Evolutionary conservation across 139 green algal species (phyloP), one percentile per base, ranked within the genome.

Genomic region (Chlamydomonas sp.): DNA sequence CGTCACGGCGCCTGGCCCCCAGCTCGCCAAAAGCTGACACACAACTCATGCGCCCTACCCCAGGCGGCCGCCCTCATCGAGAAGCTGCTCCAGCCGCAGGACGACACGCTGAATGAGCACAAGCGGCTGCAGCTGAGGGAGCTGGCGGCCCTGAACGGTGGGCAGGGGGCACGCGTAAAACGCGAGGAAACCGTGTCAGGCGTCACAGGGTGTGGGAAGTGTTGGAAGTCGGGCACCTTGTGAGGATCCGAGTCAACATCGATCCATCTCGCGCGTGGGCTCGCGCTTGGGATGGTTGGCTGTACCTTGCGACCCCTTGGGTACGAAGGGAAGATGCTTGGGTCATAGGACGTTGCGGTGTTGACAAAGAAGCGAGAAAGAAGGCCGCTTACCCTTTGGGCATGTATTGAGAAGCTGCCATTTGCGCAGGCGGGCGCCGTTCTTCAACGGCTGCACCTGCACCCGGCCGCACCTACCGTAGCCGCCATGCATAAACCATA

Each of bases 31-130:
- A 49, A 49, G 96, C 96, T 14, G 93, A 87, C 49, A 12, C 17
- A 17, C 75, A 63, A 75, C 80, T 68, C n/a, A 9, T 49, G 31
- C 31, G 31, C 31, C 31, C 31, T 49, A 49, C 61, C 66, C 31
- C 89, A 92, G 90, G 91, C 88, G 9, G 77, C 79, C 15, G 90
- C 91, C 17, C 96, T 99, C 95, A 93, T 99, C 1, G 72, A 97
- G 86, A 94, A 96, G 78, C 94, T 99, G 80, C 90, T 99, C 68
- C 78, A 94, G 77, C 97, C 97, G 14, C 84, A 95, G 72, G 96
- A 99, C 83, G 97, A 99, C 77, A 94, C 91, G 61, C 84, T 93
- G 72, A 99, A 98, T 84, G 95, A 99, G 90, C 96, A 99, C 93
- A 99, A 99, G 92, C 93, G 95, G 18, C 79, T 95, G 85, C 94